Base-by-base conservation (phyloP, 495 filamentous ascomycete genomes). In the Penicillium odoratum region DNA sequence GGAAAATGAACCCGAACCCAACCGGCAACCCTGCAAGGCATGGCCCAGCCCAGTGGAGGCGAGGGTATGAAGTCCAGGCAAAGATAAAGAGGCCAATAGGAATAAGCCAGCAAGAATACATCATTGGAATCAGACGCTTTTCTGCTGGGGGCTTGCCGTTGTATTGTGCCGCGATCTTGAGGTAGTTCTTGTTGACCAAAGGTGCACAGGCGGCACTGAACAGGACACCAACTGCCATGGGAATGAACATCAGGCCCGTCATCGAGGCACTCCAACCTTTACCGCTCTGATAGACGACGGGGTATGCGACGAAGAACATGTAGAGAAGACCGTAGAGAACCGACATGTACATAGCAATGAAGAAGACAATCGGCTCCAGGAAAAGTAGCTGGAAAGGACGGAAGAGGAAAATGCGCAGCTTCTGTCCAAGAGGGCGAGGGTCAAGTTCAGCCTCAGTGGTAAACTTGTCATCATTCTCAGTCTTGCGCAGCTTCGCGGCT, bases 1-100 rank as follows among this genome's bases (percentile, higher is more conserved):
- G 74, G 74, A 92, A 91, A 66, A 93, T 90, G 69, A 94, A 91
- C 26, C 90, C 90, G 68, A 93, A 92, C 7, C 89, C 90, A 52
- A 93, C 83, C 7, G 89, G 87, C 62, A 87, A 85, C 36, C 90
- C 90, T 26, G 85, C 90, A 11, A 94, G 76, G 3, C 79, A 77
- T 3, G 89, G 88, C 0, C 88, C 90, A 48, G 85, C 77, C 89
- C 89, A 93, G 62, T 71, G 79, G 3, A 93, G 62, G 0, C 53
- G 53, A 5, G 82, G 77, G 68, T 88, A 92, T 0, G 86, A 90
- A 3, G 87, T 83, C 90, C 90, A 93, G 34, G 88, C 90, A 70
- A 93, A 93, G 69, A 93, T 89, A 72, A 93, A 92, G 6, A 92
- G 74, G 11, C 88, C 88, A 47, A 89, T 75, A 0, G 89, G 88